Conservation (phyloP, 2,329 filamentous ascomycete species). For the Fusarium mundagurra region DNA sequence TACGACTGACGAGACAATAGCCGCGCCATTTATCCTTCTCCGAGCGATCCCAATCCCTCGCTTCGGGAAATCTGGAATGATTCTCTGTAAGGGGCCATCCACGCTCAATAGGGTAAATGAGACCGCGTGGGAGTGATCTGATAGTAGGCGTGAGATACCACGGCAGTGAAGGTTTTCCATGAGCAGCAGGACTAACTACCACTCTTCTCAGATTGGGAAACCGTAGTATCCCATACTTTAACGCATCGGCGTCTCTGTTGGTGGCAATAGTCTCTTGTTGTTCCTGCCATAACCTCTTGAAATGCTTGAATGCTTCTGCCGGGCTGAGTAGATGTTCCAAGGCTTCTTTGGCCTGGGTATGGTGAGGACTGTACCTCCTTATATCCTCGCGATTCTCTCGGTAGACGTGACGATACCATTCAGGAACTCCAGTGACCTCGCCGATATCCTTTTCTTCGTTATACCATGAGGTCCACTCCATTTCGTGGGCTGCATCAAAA, state of each 20-base stretch:
- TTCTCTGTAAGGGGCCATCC: slow-evolving; percentile 30
- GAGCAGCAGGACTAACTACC: slow-evolving; percentile 52
- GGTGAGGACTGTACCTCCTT: not conserved
- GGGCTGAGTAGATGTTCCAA: not conserved
- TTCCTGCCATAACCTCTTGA: slow-evolving; percentile 46
- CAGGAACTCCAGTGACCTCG: not conserved
- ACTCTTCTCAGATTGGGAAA: slow-evolving; percentile 51
- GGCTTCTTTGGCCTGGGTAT: not conserved
- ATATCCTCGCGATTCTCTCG: fast-evolving
- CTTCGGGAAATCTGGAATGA: not conserved
- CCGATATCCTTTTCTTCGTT: not conserved
- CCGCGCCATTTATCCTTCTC: slow-evolving; percentile 42
- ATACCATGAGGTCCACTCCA: not conserved
- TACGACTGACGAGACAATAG: slow-evolving; percentile 42
- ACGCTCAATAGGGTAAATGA: slow-evolving; percentile 52
- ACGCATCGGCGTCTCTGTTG: slow-evolving; percentile 43
- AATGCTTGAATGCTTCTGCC: slow-evolving; percentile 42
- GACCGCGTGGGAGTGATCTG: slow-evolving; percentile 36
- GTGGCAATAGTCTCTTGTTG: slow-evolving; percentile 47
- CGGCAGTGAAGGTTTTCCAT: slow-evolving; percentile 49
- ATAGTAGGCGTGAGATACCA: slow-evolving; percentile 48
- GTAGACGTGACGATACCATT: not conserved
- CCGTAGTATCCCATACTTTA: slow-evolving; percentile 43
- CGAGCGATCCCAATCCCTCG: not conserved
- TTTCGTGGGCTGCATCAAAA: not conserved